Evolutionary conservation across 2,329 filamentous ascomycete genomes (phyloP), one percentile per base, ranked within the genome.

Genomic region (Xylariaceae sp.): DNA sequence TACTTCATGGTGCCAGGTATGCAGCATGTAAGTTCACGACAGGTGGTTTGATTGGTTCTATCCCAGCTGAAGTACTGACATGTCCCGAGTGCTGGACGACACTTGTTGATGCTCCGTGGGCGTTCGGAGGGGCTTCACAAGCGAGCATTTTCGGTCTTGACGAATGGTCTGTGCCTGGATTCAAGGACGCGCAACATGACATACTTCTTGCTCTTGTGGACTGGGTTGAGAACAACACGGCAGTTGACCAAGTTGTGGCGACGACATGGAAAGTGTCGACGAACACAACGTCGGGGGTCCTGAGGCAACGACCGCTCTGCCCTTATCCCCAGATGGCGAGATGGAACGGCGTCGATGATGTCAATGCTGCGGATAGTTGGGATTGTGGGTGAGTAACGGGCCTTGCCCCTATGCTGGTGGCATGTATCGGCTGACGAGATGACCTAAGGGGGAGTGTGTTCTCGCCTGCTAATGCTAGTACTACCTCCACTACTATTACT

Each of bases 1-100:
- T 72, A 73, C 53, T 80, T 80, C 55, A 64, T 63, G 17, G 67
- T 80, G n/a, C 75, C 75, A 0, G 77, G 77, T 0, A 75, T 79
- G 72, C 63, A 61, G 10, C 76, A 80, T 57, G n/a, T n/a, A n/a
- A n/a, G n/a, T n/a, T n/a, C n/a, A n/a, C n/a, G n/a, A n/a, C n/a
- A n/a, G n/a, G n/a, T n/a, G n/a, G n/a, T n/a, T n/a, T n/a, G n/a
- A n/a, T n/a, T n/a, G n/a, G n/a, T n/a, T n/a, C n/a, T n/a, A n/a
- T n/a, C n/a, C n/a, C n/a, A n/a, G n/a, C n/a, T n/a, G n/a, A n/a
- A n/a, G n/a, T n/a, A n/a, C n/a, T n/a, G n/a, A n/a, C n/a, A n/a
- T n/a, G n/a, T n/a, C n/a, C n/a, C n/a, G n/a, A n/a, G n/a, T 80
- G 76, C 53, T 45, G 51, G 17, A 29, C 49, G 45, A 62, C 65